phyloP scores from a whole-genome alignment of 768 basidiomycete genomes.

The Suillus ampliporus region DNA sequence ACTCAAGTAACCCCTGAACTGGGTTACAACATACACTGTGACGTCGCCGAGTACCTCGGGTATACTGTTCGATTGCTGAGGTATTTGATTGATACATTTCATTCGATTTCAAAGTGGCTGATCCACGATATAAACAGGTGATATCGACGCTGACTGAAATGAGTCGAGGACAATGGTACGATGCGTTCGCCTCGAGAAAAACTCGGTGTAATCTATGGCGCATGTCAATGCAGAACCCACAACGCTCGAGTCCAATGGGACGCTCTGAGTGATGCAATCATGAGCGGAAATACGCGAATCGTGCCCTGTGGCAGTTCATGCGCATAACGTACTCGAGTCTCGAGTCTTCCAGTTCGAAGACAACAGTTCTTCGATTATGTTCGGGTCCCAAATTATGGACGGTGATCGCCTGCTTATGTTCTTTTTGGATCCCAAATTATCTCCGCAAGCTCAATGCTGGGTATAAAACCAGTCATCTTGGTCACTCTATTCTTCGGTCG shows the following conservation, averaged over 20 bases:
- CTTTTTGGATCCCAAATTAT: not conserved
- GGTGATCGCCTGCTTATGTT: not conserved
- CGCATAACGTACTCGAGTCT: not conserved
- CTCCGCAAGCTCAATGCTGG: not conserved
- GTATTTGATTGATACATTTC: not conserved
- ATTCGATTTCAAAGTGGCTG: not conserved
- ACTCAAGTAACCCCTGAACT: not conserved
- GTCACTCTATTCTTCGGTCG: not conserved
- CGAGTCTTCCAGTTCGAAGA: not conserved
- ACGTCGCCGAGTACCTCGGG: not conserved
- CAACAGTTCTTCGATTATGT: not conserved
- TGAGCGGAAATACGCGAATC: not conserved
- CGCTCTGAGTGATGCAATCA: not conserved
- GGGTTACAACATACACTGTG: not conserved
- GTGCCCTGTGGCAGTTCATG: not conserved
- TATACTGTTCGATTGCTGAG: not conserved
- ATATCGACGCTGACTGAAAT: not conserved
- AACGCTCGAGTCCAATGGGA: not conserved
- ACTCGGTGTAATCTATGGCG: not conserved
- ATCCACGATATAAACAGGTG: not conserved
- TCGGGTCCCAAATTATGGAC: not conserved
- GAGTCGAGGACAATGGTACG: not conserved
- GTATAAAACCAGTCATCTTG: not conserved
- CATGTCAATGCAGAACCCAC: not conserved
- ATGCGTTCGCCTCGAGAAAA: not conserved